Conservation (phyloP, 1,284 basidiomycete genomes). For the Cutaneotrichosporon arboriforme region DNA sequence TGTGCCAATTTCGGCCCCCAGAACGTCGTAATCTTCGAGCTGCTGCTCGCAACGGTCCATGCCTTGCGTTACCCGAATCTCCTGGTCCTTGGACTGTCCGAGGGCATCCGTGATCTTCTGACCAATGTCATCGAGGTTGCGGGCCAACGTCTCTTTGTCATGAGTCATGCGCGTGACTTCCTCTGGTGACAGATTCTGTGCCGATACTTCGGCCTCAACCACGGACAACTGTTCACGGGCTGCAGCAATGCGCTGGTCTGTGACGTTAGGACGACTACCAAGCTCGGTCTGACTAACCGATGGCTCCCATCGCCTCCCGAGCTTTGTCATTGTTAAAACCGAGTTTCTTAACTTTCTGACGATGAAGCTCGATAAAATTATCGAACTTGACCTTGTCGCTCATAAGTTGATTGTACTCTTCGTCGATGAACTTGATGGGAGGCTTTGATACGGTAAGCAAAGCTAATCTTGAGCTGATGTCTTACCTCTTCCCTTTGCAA, state of each 20-base stretch:
- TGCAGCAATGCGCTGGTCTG: conserved; percentile 3
- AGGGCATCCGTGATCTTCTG: conserved; percentile 66
- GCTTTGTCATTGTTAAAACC: conserved; percentile 27
- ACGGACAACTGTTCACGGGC: conserved; percentile 55
- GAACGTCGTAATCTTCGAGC: conserved; percentile 64
- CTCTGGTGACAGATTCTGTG: conserved; percentile 76
- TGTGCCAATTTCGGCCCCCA: conserved; percentile 66
- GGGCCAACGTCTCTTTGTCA: conserved; percentile 65
- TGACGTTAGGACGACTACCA: not conserved
- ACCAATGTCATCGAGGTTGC: conserved; percentile 68
- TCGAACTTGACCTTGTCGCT: conserved; percentile 46
- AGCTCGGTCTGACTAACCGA: conserved; percentile 23
- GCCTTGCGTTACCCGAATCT: conserved; percentile 70
- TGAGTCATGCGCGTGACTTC: conserved; percentile 80
- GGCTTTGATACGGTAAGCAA: conserved; percentile 22
- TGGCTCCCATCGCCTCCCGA: conserved; percentile 26
- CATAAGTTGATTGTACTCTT: conserved; percentile 41
- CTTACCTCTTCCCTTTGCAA: conserved; percentile 40
- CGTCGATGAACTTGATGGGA: conserved; percentile 37
- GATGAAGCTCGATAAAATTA: conserved; percentile 38
- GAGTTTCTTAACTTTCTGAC: conserved; percentile 43
- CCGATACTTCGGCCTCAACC: conserved; percentile 62
- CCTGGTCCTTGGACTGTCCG: conserved; percentile 63
- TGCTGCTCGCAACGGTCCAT: conserved; percentile 71
- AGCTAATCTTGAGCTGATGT: not conserved